phyloP scores from a whole-genome alignment of 1,284 basidiomycete genomes.

The Melanopsichium pennsylvanicum region DNA sequence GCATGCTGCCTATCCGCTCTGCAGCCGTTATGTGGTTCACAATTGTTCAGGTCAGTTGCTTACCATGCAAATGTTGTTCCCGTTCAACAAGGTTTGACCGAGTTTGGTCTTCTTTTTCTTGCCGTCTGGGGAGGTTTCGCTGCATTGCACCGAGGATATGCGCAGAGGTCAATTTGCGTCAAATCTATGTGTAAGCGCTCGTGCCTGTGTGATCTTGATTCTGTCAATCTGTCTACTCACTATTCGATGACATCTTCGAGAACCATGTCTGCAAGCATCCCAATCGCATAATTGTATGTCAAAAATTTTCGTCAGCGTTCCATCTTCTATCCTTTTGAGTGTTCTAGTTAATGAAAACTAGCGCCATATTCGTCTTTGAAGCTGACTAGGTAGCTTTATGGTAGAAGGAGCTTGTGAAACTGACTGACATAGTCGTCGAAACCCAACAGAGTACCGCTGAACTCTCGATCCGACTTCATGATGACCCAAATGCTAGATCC shows the following conservation, averaged over 20 bases:
- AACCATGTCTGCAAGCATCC: conserved; percentile 81
- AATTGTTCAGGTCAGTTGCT: too few species aligned
- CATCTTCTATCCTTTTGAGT: too few species aligned
- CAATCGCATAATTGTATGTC: conserved; percentile 1
- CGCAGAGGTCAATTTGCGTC: too few species aligned
- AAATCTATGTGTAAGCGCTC: too few species aligned
- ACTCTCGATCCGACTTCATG: conserved; percentile 66
- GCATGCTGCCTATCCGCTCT: too few species aligned
- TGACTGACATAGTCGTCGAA: conserved; percentile 99
- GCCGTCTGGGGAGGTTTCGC: conserved; percentile 84
- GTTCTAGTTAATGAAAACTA: too few species aligned
- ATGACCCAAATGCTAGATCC: conserved; percentile 66
- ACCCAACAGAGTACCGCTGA: conserved; percentile 88
- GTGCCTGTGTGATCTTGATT: too few species aligned
- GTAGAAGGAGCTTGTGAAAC: conserved; percentile 69
- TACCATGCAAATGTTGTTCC: conserved; percentile 98
- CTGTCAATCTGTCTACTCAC: too few species aligned
- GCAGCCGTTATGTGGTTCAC: too few species aligned
- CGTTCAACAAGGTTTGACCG: conserved; percentile 90
- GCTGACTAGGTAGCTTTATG: too few species aligned
- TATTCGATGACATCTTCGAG: conserved; percentile 96
- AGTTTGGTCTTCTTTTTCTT: conserved; percentile 81
- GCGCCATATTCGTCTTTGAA: too few species aligned
- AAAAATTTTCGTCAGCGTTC: background rate
- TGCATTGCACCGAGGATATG: conserved; percentile 67